Conservation (phyloP, 306 rosid genomes). For the Vigna reflexopilosa region DNA sequence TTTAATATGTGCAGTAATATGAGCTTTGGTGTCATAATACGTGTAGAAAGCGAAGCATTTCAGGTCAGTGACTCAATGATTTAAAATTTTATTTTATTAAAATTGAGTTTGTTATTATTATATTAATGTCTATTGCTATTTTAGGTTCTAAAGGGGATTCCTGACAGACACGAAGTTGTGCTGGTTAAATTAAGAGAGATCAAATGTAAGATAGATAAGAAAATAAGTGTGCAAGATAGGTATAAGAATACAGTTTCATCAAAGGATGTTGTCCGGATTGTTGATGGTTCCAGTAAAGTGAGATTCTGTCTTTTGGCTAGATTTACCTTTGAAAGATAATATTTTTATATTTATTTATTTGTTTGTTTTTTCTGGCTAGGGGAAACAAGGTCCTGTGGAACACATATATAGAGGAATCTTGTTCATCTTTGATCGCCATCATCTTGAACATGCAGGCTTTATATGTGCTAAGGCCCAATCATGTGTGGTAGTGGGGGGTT, state of each 20-base stretch:
- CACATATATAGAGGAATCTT: constrained; percentile 90
- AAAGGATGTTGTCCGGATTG: constrained; percentile 87
- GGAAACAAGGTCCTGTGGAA: constrained; percentile 98
- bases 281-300: constrained; percentile 93
- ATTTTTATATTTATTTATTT: constrained; percentile 1
- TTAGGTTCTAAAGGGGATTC: constrained; percentile 95
- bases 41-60: constrained; percentile 97
- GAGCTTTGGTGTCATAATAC: constrained; percentile 93
- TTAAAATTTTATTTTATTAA: constrained; percentile 2
- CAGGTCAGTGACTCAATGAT: constrained; percentile 61
- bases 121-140: constrained; percentile 36
- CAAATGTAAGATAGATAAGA: constrained; percentile 89
- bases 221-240: constrained; percentile 80
- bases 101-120: background rate
- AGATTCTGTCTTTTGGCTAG: constrained; percentile 47
- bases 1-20: constrained; percentile 71
- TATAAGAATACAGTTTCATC: constrained; percentile 73
- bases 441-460: constrained; percentile 98
- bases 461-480: constrained; percentile 93
- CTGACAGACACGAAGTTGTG: constrained; percentile 89
- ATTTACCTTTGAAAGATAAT: constrained; percentile 39
- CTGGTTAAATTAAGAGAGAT: constrained; percentile 90
- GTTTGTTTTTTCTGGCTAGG: constrained; percentile 52
- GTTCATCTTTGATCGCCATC: constrained; percentile 92
- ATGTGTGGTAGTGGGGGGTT: constrained; percentile 93